Evolutionary conservation across 148 eudicot genomes (phyloP).

Genomic region (Rhododendron mucronatum): DNA sequence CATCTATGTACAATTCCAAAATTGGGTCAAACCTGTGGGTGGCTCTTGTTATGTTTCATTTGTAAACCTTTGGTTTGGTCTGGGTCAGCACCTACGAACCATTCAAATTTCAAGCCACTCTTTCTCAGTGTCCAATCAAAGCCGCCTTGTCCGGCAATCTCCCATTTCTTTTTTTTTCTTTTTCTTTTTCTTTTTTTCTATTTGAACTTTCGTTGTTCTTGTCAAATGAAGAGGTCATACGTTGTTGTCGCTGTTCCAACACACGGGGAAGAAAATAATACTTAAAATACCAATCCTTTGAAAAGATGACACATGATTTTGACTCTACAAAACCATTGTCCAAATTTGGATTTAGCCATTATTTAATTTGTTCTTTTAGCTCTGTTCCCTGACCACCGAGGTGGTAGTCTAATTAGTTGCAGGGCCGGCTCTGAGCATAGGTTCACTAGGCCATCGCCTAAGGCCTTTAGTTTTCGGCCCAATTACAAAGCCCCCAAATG

Average conservation of each 20-base stretch:
- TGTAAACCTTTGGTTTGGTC: neutral
- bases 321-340: neutral
- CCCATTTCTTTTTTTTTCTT: neutral
- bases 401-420: no score
- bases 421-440: no score
- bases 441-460: no score
- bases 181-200: no score
- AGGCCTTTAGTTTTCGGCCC: no score
- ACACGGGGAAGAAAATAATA: neutral
- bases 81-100: constrained; percentile 1
- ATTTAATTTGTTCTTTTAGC: neutral
- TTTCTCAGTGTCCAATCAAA: neutral
- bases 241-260: neutral
- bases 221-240: neutral
- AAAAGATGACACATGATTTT: neutral
- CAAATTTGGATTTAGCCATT: neutral
- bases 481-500: no score
- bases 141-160: neutral
- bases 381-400: neutral
- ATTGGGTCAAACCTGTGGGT: neutral
- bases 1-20: neutral
- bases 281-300: neutral
- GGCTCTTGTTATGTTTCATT: neutral
- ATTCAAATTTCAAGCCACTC: neutral
- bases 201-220: neutral